Conservation (phyloP, 208 protist genomes). For the Tritrichomonas foetus region DNA sequence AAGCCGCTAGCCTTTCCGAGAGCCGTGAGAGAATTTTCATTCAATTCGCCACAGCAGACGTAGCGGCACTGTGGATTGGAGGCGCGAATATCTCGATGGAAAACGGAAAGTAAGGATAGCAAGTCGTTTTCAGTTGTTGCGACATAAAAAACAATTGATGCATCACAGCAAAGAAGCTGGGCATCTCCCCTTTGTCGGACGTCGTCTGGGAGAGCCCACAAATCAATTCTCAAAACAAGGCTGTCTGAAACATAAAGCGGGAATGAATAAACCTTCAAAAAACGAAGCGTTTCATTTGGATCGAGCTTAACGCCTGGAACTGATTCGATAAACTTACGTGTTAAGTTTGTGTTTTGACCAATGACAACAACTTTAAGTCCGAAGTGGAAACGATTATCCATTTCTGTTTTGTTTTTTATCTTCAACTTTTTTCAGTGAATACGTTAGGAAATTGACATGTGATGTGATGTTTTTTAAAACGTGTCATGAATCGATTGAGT, state of each 20-base stretch:
- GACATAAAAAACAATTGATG: constrained; percentile 30
- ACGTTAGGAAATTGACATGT: too few relatives aligned
- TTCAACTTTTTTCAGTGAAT: too few relatives aligned
- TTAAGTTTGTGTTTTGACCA: background rate
- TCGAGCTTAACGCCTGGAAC: constrained; percentile 10
- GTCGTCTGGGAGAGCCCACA: constrained; percentile 34
- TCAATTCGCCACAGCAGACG: background rate
- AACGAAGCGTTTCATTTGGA: constrained; percentile 8
- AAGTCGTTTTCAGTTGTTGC: background rate
- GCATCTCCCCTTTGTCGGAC: constrained; percentile 19
- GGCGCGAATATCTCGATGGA: background rate
- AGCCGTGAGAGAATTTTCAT: background rate
- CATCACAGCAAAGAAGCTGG: constrained; percentile 32
- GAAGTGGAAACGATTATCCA: constrained; percentile 27
- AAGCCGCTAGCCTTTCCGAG: constrained; percentile 8
- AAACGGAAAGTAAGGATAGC: background rate
- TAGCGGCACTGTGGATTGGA: background rate
- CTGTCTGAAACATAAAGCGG: constrained; percentile 23
- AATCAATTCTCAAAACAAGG: background rate
- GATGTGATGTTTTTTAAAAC: too few relatives aligned
- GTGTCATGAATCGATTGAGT: too few relatives aligned
- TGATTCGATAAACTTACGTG: background rate
- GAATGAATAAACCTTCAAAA: constrained; percentile 23
- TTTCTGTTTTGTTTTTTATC: background rate
- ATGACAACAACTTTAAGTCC: constrained; percentile 28